These are phyloP conservation scores for Wickerhamomyces pijperi DNA, from an alignment of 805 yeast genomes.

Conservation along the genomic window DNA sequence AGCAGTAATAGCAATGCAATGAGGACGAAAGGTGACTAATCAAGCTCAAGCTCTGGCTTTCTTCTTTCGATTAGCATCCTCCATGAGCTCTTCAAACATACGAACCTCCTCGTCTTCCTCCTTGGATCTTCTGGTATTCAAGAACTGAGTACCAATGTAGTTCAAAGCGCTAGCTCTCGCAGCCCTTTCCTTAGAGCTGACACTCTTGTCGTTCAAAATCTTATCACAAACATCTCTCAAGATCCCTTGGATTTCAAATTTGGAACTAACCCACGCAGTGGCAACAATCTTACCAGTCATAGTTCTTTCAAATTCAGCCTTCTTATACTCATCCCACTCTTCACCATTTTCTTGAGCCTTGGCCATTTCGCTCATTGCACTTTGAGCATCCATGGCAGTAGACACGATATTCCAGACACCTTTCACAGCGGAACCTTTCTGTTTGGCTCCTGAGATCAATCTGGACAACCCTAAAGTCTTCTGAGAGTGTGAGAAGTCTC, in stretches of 20 bases:
- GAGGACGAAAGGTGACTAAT: no score
- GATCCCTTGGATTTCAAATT: conserved; percentile 66
- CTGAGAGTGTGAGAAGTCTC: conserved; percentile 55
- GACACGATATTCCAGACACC: conserved; percentile 64
- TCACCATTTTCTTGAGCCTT: conserved; percentile 48
- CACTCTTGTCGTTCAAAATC: conserved; percentile 47
- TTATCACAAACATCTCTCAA: conserved; percentile 61
- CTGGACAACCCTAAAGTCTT: conserved; percentile 59
- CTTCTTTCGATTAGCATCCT: conserved; percentile 37
- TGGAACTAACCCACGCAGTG: conserved; percentile 80
- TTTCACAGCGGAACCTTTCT: conserved; percentile 62
- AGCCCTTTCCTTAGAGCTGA: conserved; percentile 31
- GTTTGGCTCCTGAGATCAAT: conserved; percentile 59
- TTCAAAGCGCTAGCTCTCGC: conserved; percentile 55
- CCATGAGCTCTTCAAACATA: conserved; percentile 61
- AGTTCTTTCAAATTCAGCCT: conserved; percentile 63
- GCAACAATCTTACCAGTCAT: conserved; percentile 71
- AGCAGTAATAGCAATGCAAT: no score
- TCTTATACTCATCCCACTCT: conserved; percentile 31
- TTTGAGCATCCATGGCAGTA: conserved; percentile 69
- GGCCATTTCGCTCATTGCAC: conserved; percentile 62
- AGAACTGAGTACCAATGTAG: conserved; percentile 54
- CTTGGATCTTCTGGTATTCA: conserved; percentile 45
- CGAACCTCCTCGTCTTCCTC: conserved; percentile 69
- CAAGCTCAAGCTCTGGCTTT: conserved; percentile 1